Conservation (phyloP, 2,329 filamentous ascomycete genomes). For the Fusarium sp. region DNA sequence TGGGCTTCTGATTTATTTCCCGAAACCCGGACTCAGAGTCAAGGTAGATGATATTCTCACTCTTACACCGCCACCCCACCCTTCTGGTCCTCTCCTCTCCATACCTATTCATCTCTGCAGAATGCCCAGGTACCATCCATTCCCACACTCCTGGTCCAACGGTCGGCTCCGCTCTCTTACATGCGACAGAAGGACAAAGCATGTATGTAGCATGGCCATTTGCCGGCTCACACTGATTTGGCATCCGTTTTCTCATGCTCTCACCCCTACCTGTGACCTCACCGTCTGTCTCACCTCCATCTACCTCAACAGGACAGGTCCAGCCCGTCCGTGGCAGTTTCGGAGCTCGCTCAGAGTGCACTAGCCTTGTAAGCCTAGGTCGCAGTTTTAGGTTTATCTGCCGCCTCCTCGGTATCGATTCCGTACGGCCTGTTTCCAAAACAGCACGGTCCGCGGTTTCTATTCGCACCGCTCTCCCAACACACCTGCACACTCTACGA, state of each 20-base stretch:
- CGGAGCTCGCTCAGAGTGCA: slow-evolving; percentile 5
- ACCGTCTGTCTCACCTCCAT: slow-evolving; percentile 1
- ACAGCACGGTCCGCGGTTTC: slow-evolving; percentile 9
- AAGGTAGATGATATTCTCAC: background rate
- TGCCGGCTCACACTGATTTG: slow-evolving; percentile 20
- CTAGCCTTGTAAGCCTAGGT: slow-evolving; percentile 9
- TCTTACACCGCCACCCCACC: background rate
- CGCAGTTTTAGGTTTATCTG: slow-evolving; percentile 37
- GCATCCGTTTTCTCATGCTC: slow-evolving; percentile 3
- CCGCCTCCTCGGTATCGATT: slow-evolving; percentile 39
- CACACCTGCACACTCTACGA: background rate
- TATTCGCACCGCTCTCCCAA: slow-evolving; percentile 21
- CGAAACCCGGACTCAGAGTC: slow-evolving; percentile 1
- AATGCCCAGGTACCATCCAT: background rate
- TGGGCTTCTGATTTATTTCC: slow-evolving; percentile 25
- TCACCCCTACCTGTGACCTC: slow-evolving; percentile 15
- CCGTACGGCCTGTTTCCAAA: slow-evolving; percentile 36
- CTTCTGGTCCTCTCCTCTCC: background rate
- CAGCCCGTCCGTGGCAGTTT: slow-evolving; percentile 2
- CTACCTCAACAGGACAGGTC: slow-evolving; percentile 31
- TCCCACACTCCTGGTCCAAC: slow-evolving; percentile 11
- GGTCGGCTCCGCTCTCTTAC: slow-evolving; percentile 31
- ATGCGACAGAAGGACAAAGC: slow-evolving; percentile 10
- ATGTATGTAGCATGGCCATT: slow-evolving; percentile 16
- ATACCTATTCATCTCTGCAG: background rate